Evolutionary conservation across 2,329 filamentous ascomycete genomes (phyloP).

Genomic region (Taxawa tesnikishii): DNA sequence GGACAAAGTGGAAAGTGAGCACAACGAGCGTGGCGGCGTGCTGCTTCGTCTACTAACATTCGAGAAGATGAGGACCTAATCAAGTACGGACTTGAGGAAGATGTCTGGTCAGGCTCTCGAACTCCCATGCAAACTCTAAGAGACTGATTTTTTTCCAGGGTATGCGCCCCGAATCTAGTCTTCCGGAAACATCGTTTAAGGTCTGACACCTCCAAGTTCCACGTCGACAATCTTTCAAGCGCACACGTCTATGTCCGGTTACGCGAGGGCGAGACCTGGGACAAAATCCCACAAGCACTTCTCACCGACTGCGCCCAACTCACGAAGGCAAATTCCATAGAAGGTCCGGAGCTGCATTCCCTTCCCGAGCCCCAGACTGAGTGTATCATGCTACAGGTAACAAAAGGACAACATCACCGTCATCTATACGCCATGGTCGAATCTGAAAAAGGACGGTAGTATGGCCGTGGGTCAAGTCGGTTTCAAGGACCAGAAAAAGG

Average conservation of each 20-base stretch:
- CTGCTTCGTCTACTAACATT: slow-evolving; percentile 7
- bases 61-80: slow-evolving; percentile 77
- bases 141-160: not conserved
- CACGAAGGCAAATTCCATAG: slow-evolving; percentile 97
- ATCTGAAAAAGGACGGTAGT: slow-evolving; percentile 85
- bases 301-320: slow-evolving; percentile 87
- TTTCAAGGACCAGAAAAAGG: slow-evolving; percentile 80
- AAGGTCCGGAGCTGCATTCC: slow-evolving; percentile 62
- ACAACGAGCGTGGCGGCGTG: too few species aligned
- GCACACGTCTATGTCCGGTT: slow-evolving; percentile 93
- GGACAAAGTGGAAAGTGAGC: slow-evolving; percentile 94
- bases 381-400: slow-evolving; percentile 73
- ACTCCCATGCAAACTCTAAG: too few species aligned
- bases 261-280: slow-evolving; percentile 68
- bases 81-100: slow-evolving; percentile 84
- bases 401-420: slow-evolving; percentile 94
- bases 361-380: too few species aligned
- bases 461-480: slow-evolving; percentile 94
- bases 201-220: slow-evolving; percentile 52
- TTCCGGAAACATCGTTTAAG: not conserved
- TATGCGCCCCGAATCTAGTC: not conserved
- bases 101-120: slow-evolving; percentile 97
- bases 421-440: slow-evolving; percentile 97
- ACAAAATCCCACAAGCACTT: slow-evolving; percentile 61
- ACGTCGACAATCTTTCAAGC: slow-evolving; percentile 92